Conservation (phyloP, 177 flowering plant species). For the Telopea speciosissima region DNA sequence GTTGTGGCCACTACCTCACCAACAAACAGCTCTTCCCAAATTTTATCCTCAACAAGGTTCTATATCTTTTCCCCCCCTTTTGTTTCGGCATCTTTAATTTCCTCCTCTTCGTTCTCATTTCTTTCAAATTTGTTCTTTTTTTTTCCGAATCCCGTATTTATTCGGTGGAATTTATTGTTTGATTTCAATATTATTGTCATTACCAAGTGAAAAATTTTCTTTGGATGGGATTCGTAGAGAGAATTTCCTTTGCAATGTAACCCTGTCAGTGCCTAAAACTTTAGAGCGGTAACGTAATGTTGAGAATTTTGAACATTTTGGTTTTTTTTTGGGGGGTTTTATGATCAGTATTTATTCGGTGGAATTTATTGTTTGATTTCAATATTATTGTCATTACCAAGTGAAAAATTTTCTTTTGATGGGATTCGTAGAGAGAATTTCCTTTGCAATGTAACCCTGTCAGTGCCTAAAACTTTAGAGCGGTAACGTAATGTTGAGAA, state of each 20-base stretch:
- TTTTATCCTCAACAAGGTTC: conserved; percentile 80
- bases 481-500: neutral
- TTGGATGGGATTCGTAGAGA: neutral
- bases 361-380: neutral
- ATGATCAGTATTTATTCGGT: neutral
- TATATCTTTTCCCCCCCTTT: neutral
- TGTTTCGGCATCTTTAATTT: neutral
- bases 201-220: neutral
- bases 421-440: neutral
- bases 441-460: neutral
- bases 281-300: neutral
- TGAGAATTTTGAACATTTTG: neutral
- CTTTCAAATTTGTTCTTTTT: neutral
- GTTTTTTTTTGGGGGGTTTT: neutral
- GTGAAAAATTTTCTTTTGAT: neutral
- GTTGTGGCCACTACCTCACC: conserved; percentile 70
- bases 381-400: neutral
- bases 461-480: neutral
- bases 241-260: neutral
- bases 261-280: neutral
- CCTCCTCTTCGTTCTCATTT: too few relatives aligned
- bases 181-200: neutral
- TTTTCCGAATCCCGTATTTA: neutral
- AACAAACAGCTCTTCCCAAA: conserved; percentile 72
- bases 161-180: neutral